phyloP scores from a whole-genome alignment of 805 yeast species.

The Kurtzmaniella cleridarum region DNA sequence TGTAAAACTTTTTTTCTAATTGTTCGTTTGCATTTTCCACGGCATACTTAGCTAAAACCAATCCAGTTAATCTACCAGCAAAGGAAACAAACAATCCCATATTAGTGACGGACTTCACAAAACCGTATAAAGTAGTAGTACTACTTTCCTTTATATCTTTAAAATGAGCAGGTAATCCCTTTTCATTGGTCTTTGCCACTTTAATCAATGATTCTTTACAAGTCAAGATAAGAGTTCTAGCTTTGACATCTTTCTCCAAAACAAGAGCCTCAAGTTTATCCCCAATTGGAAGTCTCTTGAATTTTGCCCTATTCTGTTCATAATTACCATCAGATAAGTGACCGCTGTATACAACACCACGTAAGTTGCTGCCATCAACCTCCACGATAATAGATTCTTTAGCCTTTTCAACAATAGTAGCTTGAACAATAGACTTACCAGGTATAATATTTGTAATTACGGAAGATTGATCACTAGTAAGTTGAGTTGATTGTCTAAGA shows the following conservation, averaged over 20 bases:
- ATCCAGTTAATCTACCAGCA: constrained; percentile 75
- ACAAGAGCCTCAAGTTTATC: constrained; percentile 55
- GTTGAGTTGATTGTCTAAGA: constrained; percentile 58
- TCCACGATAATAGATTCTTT: constrained; percentile 71
- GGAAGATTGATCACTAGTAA: constrained; percentile 42
- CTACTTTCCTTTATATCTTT: constrained; percentile 50
- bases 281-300: constrained; percentile 63
- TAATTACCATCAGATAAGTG: constrained; percentile 73
- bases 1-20: constrained; percentile 47
- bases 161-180: constrained; percentile 52
- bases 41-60: constrained; percentile 72
- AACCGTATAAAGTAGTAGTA: constrained; percentile 56
- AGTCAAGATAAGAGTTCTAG: constrained; percentile 57
- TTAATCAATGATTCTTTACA: constrained; percentile 62
- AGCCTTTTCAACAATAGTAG: constrained; percentile 63
- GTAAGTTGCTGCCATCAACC: constrained; percentile 42
- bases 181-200: constrained; percentile 45
- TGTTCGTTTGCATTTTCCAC: constrained; percentile 47
- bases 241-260: constrained; percentile 58
- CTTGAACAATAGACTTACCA: constrained; percentile 61
- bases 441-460: constrained; percentile 43
- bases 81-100: constrained; percentile 82
- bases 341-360: constrained; percentile 69
- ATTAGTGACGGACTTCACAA: constrained; percentile 68
- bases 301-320: constrained; percentile 62